Conservation (phyloP, 106 monocot species). For the Dactylorhiza incarnata region DNA sequence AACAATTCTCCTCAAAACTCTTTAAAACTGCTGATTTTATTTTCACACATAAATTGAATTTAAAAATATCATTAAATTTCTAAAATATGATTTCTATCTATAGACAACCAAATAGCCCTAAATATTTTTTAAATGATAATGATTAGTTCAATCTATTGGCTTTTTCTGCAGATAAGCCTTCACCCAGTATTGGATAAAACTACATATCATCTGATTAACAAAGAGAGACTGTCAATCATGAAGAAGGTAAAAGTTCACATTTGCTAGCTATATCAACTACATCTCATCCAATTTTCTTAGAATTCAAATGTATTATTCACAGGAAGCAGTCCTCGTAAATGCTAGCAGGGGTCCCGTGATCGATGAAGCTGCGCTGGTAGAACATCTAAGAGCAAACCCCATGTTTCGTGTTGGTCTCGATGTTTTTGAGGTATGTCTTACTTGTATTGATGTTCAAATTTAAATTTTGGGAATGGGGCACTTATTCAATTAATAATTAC, state of each 20-base stretch:
- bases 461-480: neutral
- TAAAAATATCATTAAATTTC: too few species aligned
- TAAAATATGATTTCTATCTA: neutral
- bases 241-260: slow-evolving; percentile 59
- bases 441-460: neutral
- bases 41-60: too few species aligned
- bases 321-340: slow-evolving; percentile 98
- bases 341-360: slow-evolving; percentile 97
- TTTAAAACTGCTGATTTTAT: too few species aligned
- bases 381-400: slow-evolving; percentile 87
- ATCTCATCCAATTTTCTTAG: neutral
- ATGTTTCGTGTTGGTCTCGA: slow-evolving; percentile 98
- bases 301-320: neutral
- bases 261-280: neutral
- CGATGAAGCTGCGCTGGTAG: slow-evolving; percentile 89
- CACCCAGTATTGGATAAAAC: slow-evolving; percentile 96
- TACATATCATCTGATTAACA: slow-evolving; percentile 97
- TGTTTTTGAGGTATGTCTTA: slow-evolving; percentile 85
- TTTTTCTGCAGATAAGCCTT: slow-evolving; percentile 78
- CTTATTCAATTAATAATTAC: neutral
- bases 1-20: too few species aligned
- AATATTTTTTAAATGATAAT: neutral
- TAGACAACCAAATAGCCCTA: neutral
- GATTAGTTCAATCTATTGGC: neutral
- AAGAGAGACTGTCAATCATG: slow-evolving; percentile 86